Base-by-base conservation (phyloP, 1,284 basidiomycete species). In the Cutaneotrichosporon cutaneum region DNA sequence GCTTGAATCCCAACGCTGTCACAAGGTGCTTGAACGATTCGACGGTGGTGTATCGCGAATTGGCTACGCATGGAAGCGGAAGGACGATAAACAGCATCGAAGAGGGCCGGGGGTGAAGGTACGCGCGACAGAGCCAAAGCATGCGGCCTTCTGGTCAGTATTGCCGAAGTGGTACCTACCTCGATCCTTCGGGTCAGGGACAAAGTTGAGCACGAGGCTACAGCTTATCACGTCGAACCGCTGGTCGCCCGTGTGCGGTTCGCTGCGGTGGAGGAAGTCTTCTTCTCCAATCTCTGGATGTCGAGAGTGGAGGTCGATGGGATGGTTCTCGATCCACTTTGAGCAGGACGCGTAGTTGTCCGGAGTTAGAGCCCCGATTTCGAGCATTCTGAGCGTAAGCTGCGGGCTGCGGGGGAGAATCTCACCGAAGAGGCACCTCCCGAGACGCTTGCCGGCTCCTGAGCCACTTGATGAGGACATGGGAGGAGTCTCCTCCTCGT, bases 151-250 rank as follows among this genome's bases (percentile, higher is more conserved):
- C 16, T 47, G 56, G 33, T 30, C 36, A 48, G 58, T 16, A 21
- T 8, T 27, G 30, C 44, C 5, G 14, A 9, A 10, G 4, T 9
- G 1, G 6, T 32, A 5, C 52, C 58, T 64, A 90, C 91, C 92
- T 86, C 92, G 80, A 59, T 90, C 86, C 57, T 80, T 80, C 0
- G 88, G 81, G 33, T 87, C 84, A n/a, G 89, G 87, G 0, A 92
- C 90, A 73, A 93, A 94, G 71, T 94, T 94, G 3, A 94, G 77
- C 4, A 94, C 92, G 32, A 94, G 80, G 71, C 90, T 92, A 32
- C 92, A 84, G 73, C 90, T 92, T 62, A 94, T 84, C 22, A 87
- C 70, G 70, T 91, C 88, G 87, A 90, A 94, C 59, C 76, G 80
- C 1, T 76, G 71, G 67, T 87, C 80, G 60, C 83, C 58, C 18